Percentiles rank a stretch among this genome's conserved stretches.
These are phyloP conservation scores for Fusarium decemcellulare DNA, from an alignment of 2,329 filamentous ascomycete species.

Conservation along the genomic window DNA sequence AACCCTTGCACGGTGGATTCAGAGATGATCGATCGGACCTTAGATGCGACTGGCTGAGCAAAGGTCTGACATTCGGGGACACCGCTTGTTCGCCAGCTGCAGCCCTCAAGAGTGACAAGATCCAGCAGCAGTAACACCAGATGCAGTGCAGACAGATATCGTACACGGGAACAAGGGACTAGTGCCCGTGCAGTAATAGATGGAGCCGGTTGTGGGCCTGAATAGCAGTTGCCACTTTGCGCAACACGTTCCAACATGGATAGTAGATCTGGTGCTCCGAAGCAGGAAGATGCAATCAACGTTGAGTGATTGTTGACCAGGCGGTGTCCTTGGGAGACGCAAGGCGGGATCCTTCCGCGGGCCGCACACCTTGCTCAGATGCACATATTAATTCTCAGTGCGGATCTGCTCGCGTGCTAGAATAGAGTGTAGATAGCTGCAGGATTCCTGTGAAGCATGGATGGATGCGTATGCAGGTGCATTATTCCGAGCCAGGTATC, in stretches of 20 bases:
- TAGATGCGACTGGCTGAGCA: constrained; percentile 28
- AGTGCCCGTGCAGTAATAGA: constrained; percentile 16
- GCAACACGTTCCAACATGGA: background rate
- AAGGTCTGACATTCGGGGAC: constrained; percentile 12
- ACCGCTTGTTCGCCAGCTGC: constrained; percentile 23
- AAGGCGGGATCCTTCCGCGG: constrained; percentile 14
- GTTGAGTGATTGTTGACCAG: constrained; percentile 4
- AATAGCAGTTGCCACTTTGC: background rate
- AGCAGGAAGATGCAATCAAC: constrained; percentile 7
- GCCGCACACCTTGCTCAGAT: constrained; percentile 3
- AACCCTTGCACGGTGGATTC: constrained; percentile 8
- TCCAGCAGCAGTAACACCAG: constrained; percentile 14
- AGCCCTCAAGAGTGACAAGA: constrained; percentile 23
- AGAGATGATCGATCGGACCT: constrained; percentile 23
- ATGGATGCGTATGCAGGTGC: constrained; percentile 2
- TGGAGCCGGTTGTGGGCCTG: constrained; percentile 9
- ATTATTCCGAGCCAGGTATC: constrained; percentile 1
- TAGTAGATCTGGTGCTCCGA: constrained; percentile 2
- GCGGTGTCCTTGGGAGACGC: constrained; percentile 4
- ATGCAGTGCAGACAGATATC: constrained; percentile 8
- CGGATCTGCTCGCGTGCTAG: background rate
- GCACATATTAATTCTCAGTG: background rate
- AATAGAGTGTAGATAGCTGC: background rate
- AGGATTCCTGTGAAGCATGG: background rate
- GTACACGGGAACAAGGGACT: constrained; percentile 21